phyloP scores from a whole-genome alignment of 2,329 filamentous ascomycete genomes.

The Aspergillus cejpii region DNA sequence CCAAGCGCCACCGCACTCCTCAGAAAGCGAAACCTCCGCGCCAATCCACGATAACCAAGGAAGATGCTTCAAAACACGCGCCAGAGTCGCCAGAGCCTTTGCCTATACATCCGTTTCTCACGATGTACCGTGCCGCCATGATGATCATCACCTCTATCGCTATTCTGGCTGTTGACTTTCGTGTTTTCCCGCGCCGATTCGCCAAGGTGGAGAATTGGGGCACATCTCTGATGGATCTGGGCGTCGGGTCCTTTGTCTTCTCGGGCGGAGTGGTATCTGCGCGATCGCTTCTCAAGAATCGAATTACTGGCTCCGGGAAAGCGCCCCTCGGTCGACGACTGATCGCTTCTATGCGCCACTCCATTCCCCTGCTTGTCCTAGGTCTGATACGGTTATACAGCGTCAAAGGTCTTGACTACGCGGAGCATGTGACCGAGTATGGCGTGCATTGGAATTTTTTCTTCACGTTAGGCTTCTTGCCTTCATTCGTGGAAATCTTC shows the following conservation, averaged over 20 bases:
- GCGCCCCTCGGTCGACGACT: conserved; percentile 51
- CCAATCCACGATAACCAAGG: conserved; percentile 15
- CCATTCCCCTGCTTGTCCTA: conserved; percentile 71
- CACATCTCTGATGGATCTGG: conserved; percentile 96
- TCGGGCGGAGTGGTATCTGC: conserved; percentile 87
- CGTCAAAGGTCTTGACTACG: conserved; percentile 92
- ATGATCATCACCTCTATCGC: conserved; percentile 82
- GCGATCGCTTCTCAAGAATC: conserved; percentile 67
- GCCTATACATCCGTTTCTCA: conserved; percentile 85
- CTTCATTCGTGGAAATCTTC: conserved; percentile 79
- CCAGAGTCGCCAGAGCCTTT: conserved; percentile 46
- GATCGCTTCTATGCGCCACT: conserved; percentile 64
- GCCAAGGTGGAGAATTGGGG: conserved; percentile 99
- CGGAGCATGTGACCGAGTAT: conserved; percentile 95
- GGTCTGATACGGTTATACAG: conserved; percentile 75
- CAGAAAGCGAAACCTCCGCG: conserved; percentile 34
- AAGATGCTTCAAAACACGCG: conserved; percentile 17
- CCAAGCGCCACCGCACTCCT: conserved; percentile 21
- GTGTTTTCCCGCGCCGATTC: conserved; percentile 84
- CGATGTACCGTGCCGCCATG: conserved; percentile 85
- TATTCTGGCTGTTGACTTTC: conserved; percentile 96
- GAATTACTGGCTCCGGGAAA: conserved; percentile 44
- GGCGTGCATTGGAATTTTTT: conserved; percentile 99
- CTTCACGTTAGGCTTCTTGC: conserved; percentile 84
- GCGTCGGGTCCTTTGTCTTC: conserved; percentile 96